Base-by-base conservation (phyloP, 1,284 basidiomycete genomes). In the Rhodotorula sp. region DNA sequence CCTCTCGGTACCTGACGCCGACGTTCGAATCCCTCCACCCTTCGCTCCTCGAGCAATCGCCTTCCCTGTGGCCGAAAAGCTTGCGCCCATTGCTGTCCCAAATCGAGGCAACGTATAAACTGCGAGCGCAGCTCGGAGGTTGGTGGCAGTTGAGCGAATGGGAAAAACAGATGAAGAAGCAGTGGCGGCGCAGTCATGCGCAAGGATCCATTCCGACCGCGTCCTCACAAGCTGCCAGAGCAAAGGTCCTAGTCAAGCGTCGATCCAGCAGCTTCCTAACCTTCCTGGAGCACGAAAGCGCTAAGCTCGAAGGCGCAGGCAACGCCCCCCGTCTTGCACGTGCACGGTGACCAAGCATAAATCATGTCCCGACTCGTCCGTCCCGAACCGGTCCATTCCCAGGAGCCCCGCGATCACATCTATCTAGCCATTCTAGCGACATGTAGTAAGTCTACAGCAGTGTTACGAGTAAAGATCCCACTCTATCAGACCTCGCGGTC, bases 1-100 rank as follows among this genome's bases (percentile, higher is more conserved):
- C 12, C 8, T 3, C 16, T 3, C 8, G 26, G 54, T 26, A n/a
- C 4, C 12, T 14, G 10, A 16, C 15, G 2, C 54, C n/a, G 21
- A 71, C 70, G 5, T 56, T 55, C 43, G 48, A 71, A 21, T 28
- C 6, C 34, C 23, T 62, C 16, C 70, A 71, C 60, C 21, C 49
- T 7, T 68, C 66, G 2, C 31, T 71, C 47, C 28, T 58, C 18
- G 23, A 26, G 3, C 70, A 64, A 21, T 60, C 56, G 3, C n/a
- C 19, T 0, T 19, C 59, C 8, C 28, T 26, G 0, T 55, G 26
- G 54, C 54, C 54, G 26, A 28, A 28, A 28, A 16, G 16, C 12
- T 26, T 55, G 3, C 54, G 12, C 12, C 54, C 28, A 15, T 14
- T 55, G n/a, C 28, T 55, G 26, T 26, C 54, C 26, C 16, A 12